Conservation (phyloP, 2,329 filamentous ascomycete genomes). For the Pezicula radicicola region DNA sequence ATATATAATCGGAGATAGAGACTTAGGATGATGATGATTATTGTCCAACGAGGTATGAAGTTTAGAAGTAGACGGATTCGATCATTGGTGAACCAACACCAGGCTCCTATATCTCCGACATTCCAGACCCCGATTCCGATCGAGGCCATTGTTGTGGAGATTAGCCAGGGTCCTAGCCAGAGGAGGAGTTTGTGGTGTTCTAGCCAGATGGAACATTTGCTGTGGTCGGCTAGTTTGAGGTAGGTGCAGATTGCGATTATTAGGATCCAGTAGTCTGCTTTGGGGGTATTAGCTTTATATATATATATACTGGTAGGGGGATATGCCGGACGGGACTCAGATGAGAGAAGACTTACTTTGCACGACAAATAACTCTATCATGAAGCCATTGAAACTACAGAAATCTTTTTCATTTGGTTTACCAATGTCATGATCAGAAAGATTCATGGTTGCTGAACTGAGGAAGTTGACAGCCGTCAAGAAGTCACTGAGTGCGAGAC, state of each 20-base stretch:
- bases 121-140: conserved; percentile 27
- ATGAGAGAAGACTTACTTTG: conserved; percentile 28
- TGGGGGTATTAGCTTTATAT: not conserved
- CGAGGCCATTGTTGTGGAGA: conserved; percentile 33
- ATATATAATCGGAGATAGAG: conserved; percentile 37
- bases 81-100: conserved; percentile 41
- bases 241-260: conserved; percentile 38
- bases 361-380: conserved; percentile 39
- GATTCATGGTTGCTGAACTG: conserved; percentile 32
- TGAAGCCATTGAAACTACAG: conserved; percentile 39
- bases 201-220: conserved; percentile 32
- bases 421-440: conserved; percentile 30
- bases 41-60: conserved; percentile 39
- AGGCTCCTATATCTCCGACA: conserved; percentile 33
- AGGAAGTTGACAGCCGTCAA: conserved; percentile 39
- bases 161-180: conserved; percentile 33
- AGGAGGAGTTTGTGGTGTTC: conserved; percentile 31
- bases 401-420: conserved; percentile 26
- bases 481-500: conserved; percentile 37
- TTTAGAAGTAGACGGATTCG: conserved; percentile 35
- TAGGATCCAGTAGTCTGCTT: conserved; percentile 41
- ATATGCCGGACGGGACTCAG: not conserved
- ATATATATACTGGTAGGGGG: too few relatives aligned
- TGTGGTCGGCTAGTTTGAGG: conserved; percentile 36
- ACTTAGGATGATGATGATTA: conserved; percentile 34